A percentile compares a stretch with the other conserved stretches of the same genome.
Evolutionary conservation across 2,329 filamentous ascomycete genomes (phyloP).

Genomic region (Hymenoscyphus infarciens): DNA sequence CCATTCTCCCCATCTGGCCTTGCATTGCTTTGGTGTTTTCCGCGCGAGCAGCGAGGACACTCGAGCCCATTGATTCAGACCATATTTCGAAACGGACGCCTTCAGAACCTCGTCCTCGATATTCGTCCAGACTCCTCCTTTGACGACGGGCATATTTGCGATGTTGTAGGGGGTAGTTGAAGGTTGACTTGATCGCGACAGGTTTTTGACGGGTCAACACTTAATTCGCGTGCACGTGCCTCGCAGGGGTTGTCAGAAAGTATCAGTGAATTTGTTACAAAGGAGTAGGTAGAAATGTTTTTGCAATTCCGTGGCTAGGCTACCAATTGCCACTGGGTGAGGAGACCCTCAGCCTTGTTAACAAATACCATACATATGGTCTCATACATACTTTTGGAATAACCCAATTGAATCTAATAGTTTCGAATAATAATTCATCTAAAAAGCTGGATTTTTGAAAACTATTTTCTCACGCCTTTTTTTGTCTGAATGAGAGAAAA

Average conservation of each 20-base stretch:
- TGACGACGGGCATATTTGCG: constrained; percentile 64
- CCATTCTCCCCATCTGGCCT: constrained; percentile 98
- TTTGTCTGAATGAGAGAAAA: not conserved
- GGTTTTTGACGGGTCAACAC: too few species aligned
- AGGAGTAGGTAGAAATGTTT: too few species aligned
- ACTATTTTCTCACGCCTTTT: too few species aligned
- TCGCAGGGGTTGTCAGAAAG: too few species aligned
- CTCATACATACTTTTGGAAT: not conserved
- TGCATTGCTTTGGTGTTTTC: constrained; percentile 98
- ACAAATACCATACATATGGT: too few species aligned
- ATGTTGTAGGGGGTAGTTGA: constrained; percentile 9
- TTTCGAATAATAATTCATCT: too few species aligned
- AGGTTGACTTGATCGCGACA: constrained; percentile 1
- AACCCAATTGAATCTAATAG: not conserved
- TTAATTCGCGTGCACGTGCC: too few species aligned
- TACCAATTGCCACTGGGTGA: too few species aligned
- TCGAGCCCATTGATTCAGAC: constrained; percentile 95
- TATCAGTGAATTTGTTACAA: too few species aligned
- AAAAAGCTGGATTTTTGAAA: too few species aligned
- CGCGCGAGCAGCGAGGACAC: constrained; percentile 94
- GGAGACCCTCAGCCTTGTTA: too few species aligned
- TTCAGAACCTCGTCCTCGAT: constrained; percentile 96
- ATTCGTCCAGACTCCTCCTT: constrained; percentile 72
- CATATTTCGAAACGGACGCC: constrained; percentile 82
- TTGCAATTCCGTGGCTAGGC: too few species aligned